Conservation (phyloP, 768 basidiomycete species). For the Tephrocybe sp. region DNA sequence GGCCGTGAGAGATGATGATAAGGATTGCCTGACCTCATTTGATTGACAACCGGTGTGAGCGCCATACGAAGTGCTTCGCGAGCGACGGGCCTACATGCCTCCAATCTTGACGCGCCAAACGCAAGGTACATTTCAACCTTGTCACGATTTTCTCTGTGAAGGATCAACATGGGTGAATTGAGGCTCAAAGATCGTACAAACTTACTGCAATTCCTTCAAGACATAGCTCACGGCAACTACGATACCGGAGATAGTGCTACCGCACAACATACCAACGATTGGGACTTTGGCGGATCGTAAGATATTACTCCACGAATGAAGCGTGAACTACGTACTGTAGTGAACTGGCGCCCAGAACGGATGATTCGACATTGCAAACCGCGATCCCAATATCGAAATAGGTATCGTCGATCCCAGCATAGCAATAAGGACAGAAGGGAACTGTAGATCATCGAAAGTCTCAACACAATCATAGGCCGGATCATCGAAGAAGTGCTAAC, state of each 20-base stretch:
- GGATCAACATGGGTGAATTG: not conserved
- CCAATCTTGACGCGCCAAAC: constrained; percentile 81
- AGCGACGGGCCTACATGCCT: constrained; percentile 80
- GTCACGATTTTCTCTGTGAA: constrained; percentile 72
- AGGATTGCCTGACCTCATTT: constrained; percentile 62
- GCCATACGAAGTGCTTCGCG: constrained; percentile 79
- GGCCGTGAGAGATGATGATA: constrained; percentile 2
- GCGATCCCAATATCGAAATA: constrained; percentile 72
- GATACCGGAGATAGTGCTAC: constrained; percentile 74
- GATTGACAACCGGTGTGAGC: constrained; percentile 79
- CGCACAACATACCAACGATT: constrained; percentile 85
- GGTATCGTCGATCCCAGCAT: constrained; percentile 81
- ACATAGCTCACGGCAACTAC: constrained; percentile 70
- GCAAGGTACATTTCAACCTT: constrained; percentile 86
- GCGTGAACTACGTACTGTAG: constrained; percentile 52
- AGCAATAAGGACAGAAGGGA: constrained; percentile 60
- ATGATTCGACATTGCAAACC: constrained; percentile 71
- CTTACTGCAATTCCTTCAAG: constrained; percentile 76
- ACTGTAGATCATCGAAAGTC: constrained; percentile 38
- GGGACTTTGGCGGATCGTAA: constrained; percentile 50
- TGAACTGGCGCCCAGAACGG: constrained; percentile 88
- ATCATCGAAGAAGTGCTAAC: constrained; percentile 32
- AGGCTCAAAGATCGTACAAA: constrained; percentile 9
- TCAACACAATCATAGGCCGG: not conserved
- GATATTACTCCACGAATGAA: too few relatives aligned